These are phyloP conservation scores for Aspergillus quadrilineatus DNA, from an alignment of 2,329 filamentous ascomycete genomes.

Conservation along the genomic window DNA sequence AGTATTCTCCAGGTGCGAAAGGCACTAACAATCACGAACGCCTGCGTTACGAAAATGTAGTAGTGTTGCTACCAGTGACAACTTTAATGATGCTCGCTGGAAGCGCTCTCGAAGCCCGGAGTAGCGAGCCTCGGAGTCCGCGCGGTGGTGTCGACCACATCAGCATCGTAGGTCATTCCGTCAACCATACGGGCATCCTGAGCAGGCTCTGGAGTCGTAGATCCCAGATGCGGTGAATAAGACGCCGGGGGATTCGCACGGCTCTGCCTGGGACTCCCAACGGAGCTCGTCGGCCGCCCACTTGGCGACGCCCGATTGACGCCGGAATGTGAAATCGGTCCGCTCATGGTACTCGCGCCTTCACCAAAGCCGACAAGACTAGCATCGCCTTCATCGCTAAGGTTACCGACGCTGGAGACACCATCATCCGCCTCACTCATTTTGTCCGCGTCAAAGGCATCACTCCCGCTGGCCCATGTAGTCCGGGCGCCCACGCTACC, in stretches of 20 bases:
- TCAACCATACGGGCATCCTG: slow-evolving; percentile 65
- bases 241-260: slow-evolving; percentile 31
- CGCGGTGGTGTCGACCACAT: slow-evolving; percentile 65
- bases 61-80: neutral
- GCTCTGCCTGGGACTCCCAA: slow-evolving; percentile 38
- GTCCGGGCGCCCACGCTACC: slow-evolving; percentile 66
- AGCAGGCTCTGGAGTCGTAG: slow-evolving; percentile 42
- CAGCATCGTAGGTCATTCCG: slow-evolving; percentile 62
- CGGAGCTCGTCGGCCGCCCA: slow-evolving; percentile 41
- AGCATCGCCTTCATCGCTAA: slow-evolving; percentile 81
- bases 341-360: slow-evolving; percentile 81
- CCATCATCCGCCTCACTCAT: slow-evolving; percentile 65
- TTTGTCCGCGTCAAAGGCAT: slow-evolving; percentile 56
- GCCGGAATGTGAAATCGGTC: slow-evolving; percentile 65
- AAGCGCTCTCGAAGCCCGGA: slow-evolving; percentile 18
- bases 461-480: slow-evolving; percentile 66
- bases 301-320: slow-evolving; percentile 39
- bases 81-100: neutral
- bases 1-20: neutral
- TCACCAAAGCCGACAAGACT: slow-evolving; percentile 74
- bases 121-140: slow-evolving; percentile 56
- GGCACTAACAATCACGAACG: neutral
- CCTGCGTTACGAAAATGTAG: neutral
- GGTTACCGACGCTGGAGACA: slow-evolving; percentile 67
- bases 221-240: slow-evolving; percentile 32